Conservation (phyloP, 345 rosid species). For the Limnanthes douglasii region DNA sequence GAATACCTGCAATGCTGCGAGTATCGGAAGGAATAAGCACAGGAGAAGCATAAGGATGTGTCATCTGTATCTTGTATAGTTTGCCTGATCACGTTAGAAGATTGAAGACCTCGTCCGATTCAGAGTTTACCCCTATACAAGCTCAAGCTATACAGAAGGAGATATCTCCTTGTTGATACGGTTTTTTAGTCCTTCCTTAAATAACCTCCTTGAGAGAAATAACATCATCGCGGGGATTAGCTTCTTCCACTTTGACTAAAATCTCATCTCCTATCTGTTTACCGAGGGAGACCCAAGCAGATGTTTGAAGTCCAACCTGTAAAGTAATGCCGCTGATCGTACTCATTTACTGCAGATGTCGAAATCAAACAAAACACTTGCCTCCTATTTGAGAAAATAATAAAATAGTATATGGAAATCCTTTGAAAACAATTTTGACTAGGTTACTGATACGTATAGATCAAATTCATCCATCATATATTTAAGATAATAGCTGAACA, state of each 20-base stretch:
- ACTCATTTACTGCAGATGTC: background rate
- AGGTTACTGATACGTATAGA: background rate
- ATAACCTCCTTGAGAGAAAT: conserved; percentile 51
- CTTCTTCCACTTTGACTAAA: conserved; percentile 63
- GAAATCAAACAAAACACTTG: background rate
- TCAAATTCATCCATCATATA: no score
- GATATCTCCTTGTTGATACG: conserved; percentile 4
- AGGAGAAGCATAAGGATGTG: background rate
- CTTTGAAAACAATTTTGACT: background rate
- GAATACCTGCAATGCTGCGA: no score
- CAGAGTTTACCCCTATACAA: conserved; percentile 15
- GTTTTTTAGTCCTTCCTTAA: conserved; percentile 6
- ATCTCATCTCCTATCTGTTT: conserved; percentile 70
- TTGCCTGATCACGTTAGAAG: no score
- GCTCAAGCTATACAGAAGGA: conserved; percentile 1
- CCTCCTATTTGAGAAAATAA: no score
- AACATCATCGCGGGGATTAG: conserved; percentile 70
- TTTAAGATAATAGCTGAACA: no score
- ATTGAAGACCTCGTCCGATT: no score
- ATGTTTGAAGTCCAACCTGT: conserved; percentile 76
- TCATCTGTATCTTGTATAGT: no score
- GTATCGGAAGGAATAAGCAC: no score
- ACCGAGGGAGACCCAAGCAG: conserved; percentile 73
- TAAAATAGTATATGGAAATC: no score
- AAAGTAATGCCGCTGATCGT: conserved; percentile 7